Evolutionary conservation across 805 yeast genomes (phyloP).

Genomic region (Teunomyces lycoperdinae): DNA sequence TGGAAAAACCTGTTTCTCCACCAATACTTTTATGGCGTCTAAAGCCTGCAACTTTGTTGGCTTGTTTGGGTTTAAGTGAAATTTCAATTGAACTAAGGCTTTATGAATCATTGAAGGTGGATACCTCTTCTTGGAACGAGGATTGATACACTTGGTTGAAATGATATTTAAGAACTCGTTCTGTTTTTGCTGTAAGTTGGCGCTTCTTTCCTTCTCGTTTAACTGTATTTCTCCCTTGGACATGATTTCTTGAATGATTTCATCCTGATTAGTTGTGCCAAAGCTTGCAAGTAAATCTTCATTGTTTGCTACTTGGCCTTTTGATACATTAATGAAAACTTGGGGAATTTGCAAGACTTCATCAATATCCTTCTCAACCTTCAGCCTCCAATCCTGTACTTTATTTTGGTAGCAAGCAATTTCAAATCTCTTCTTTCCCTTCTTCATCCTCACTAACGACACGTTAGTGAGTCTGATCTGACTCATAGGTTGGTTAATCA

Average conservation of each 20-base stretch:
- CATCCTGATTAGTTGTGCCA: slow-evolving; percentile 71
- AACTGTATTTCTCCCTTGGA: slow-evolving; percentile 92
- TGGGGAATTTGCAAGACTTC: slow-evolving; percentile 97
- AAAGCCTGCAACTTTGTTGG: slow-evolving; percentile 86
- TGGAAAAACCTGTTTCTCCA: slow-evolving; percentile 80
- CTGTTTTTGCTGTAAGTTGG: slow-evolving; percentile 66
- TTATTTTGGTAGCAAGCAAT: slow-evolving; percentile 96
- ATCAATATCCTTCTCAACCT: slow-evolving; percentile 88
- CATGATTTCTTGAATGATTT: slow-evolving; percentile 75
- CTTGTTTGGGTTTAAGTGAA: slow-evolving; percentile 69
- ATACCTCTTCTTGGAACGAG: slow-evolving; percentile 82
- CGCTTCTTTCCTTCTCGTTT: slow-evolving; percentile 87
- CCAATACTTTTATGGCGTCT: slow-evolving; percentile 80
- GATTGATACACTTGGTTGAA: slow-evolving; percentile 89
- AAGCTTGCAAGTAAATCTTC: slow-evolving; percentile 76
- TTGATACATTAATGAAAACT: slow-evolving; percentile 87
- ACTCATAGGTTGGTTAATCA: slow-evolving; percentile 81
- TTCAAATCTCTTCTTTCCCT: slow-evolving; percentile 89
- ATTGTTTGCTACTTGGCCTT: slow-evolving; percentile 88
- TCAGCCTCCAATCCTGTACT: slow-evolving; percentile 90
- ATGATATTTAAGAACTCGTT: slow-evolving; percentile 81
- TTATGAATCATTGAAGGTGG: slow-evolving; percentile 94
- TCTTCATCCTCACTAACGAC: slow-evolving; percentile 85
- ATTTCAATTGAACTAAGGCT: slow-evolving; percentile 72
- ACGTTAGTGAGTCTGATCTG: slow-evolving; percentile 93